These are phyloP conservation scores for Pulveroboletus sp. DNA, from an alignment of 768 basidiomycete species.

Conservation along the genomic window DNA sequence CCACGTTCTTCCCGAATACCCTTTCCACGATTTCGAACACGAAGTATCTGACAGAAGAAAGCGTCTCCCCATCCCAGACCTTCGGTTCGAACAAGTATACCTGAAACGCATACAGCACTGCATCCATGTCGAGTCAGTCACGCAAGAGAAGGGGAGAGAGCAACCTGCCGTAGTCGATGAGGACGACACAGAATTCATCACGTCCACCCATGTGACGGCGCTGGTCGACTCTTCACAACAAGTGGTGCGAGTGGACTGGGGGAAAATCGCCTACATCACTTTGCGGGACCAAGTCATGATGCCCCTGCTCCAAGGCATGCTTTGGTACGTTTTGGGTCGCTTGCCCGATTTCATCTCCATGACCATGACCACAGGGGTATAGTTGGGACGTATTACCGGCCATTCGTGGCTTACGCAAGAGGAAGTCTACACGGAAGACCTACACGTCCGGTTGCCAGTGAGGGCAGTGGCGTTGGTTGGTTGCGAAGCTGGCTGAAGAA, in stretches of 20 bases:
- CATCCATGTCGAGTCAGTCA: constrained; percentile 39
- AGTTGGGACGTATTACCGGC: constrained; percentile 30
- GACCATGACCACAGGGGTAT: constrained; percentile 23
- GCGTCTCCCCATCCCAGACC: constrained; percentile 63
- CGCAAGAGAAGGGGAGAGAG: constrained; percentile 29
- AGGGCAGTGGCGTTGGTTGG: constrained; percentile 32
- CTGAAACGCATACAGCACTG: constrained; percentile 54
- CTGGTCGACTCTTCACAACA: constrained; percentile 29
- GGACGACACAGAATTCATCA: constrained; percentile 19
- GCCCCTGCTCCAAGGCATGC: constrained; percentile 61
- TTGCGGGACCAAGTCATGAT: constrained; percentile 64
- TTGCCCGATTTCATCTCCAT: not conserved
- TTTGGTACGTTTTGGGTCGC: constrained; percentile 47
- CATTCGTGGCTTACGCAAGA: constrained; percentile 25
- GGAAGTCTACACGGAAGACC: constrained; percentile 12
- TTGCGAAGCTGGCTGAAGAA: constrained; percentile 28
- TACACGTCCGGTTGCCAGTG: constrained; percentile 16
- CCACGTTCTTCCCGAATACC: constrained; percentile 18
- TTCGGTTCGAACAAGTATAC: constrained; percentile 74
- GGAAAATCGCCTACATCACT: constrained; percentile 57
- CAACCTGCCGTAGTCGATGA: constrained; percentile 8
- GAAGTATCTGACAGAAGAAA: constrained; percentile 23
- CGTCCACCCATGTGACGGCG: constrained; percentile 28
- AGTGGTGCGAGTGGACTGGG: constrained; percentile 52
- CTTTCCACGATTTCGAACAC: constrained; percentile 11